Conservation (phyloP, 2,329 filamentous ascomycete species). For the Purpureocillium lavendulum region DNA sequence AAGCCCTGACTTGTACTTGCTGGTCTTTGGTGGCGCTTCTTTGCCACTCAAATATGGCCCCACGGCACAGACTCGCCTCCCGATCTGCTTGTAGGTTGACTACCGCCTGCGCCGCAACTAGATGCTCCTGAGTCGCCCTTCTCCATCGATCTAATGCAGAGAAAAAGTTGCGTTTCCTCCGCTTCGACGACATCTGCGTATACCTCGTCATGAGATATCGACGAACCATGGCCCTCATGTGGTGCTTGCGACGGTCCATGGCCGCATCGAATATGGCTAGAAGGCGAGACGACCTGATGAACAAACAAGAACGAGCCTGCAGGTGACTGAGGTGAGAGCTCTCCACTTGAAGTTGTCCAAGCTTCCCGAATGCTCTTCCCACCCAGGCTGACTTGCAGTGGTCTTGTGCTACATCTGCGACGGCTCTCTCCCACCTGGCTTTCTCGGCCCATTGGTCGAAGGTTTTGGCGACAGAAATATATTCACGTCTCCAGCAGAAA, state of each 20-base stretch:
- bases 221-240: conserved; percentile 19
- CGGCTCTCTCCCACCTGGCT: neutral
- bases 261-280: conserved; percentile 17
- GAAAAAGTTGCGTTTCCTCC: conserved; percentile 24
- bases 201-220: conserved; percentile 25
- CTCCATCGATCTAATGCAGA: conserved; percentile 21
- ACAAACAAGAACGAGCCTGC: conserved; percentile 19
- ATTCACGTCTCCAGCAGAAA: conserved; percentile 24
- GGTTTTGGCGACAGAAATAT: conserved; percentile 15
- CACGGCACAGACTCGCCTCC: conserved; percentile 6
- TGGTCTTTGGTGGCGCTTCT: conserved; percentile 9
- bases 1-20: conserved; percentile 9
- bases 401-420: neutral
- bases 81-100: conserved; percentile 8
- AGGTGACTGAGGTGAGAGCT: conserved; percentile 11
- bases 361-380: conserved; percentile 7
- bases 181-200: conserved; percentile 22
- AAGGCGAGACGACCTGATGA: conserved; percentile 18
- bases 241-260: conserved; percentile 15
- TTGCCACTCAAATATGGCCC: conserved; percentile 12
- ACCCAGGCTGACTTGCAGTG: neutral
- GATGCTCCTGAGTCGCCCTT: conserved; percentile 6
- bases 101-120: conserved; percentile 9
- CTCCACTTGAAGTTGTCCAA: conserved; percentile 8
- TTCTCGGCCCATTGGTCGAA: conserved; percentile 21